phyloP scores from a whole-genome alignment of 495 filamentous ascomycete species.

The Talaromyces proteolyticus region DNA sequence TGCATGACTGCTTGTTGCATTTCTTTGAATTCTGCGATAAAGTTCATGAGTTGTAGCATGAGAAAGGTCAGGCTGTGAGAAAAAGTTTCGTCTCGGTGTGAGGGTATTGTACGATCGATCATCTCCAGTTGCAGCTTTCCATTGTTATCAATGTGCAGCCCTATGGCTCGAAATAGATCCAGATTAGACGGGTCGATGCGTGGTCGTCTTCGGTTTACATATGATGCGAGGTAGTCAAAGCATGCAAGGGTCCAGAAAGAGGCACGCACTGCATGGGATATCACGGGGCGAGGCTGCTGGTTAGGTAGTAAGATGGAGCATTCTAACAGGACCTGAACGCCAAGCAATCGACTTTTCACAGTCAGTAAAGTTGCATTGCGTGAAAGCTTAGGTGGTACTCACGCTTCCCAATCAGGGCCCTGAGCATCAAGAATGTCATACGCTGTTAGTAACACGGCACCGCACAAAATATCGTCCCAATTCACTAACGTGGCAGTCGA shows the following conservation, averaged over 20 bases:
- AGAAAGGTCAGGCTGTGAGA: constrained; percentile 31
- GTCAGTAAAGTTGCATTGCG: constrained; percentile 5
- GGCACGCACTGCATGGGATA: constrained; percentile 27
- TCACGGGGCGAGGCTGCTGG: constrained; percentile 3
- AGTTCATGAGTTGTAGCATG: constrained; percentile 31
- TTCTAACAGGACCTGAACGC: constrained; percentile 24
- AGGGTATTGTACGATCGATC: neutral
- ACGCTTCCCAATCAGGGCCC: constrained; percentile 33
- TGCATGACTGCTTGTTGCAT: constrained; percentile 13
- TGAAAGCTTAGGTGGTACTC: constrained; percentile 4
- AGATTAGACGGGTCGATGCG: constrained; percentile 25
- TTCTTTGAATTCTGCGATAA: constrained; percentile 27
- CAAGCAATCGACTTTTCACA: constrained; percentile 22
- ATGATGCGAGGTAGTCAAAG: constrained; percentile 33
- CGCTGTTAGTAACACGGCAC: constrained; percentile 20
- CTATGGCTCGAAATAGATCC: constrained; percentile 29
- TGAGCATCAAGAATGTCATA: constrained; percentile 29
- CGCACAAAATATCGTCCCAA: constrained; percentile 27
- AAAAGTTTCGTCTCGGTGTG: constrained; percentile 27
- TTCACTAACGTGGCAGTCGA: constrained; percentile 1
- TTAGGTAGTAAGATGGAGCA: constrained; percentile 5
- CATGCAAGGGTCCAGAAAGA: constrained; percentile 38
- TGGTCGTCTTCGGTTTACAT: constrained; percentile 26
- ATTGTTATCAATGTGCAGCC: constrained; percentile 25
- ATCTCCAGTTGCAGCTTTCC: constrained; percentile 13